phyloP scores from a whole-genome alignment of 176 grass and related monocot genomes.

The Oryza meridionalis region DNA sequence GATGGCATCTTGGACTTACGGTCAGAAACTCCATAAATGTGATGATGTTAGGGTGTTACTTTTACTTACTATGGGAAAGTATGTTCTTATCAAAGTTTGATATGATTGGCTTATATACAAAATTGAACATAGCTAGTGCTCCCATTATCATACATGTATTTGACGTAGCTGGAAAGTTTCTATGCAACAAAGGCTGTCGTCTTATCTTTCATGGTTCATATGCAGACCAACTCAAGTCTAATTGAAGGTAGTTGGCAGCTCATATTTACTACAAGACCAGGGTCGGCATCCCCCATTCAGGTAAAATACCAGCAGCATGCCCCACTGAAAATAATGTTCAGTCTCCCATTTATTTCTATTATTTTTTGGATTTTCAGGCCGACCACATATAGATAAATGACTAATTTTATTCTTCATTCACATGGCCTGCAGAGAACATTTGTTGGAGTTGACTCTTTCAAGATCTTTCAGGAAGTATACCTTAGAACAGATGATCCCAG shows the following conservation, averaged over 20 bases:
- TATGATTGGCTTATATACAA: neutral
- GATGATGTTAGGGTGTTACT: neutral
- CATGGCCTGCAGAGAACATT: constrained; percentile 78
- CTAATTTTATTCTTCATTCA: constrained; percentile 33
- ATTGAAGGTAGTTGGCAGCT: constrained; percentile 96
- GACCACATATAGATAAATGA: neutral
- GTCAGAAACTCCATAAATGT: neutral
- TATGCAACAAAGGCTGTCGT: neutral
- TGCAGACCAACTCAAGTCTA: constrained; percentile 78
- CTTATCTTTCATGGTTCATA: constrained; percentile 37
- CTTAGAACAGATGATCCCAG: constrained; percentile 85
- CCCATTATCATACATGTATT: neutral
- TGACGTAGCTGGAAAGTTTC: neutral
- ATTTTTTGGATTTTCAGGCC: neutral
- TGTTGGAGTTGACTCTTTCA: constrained; percentile 90
- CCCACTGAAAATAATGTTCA: constrained; percentile 36
- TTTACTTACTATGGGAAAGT: neutral
- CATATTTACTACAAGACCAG: constrained; percentile 96
- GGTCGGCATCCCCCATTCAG: constrained; percentile 95
- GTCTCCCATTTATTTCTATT: constrained; percentile 31
- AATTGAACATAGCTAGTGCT: neutral
- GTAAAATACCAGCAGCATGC: constrained; percentile 43
- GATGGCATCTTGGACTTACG: neutral
- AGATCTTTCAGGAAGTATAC: constrained; percentile 94
- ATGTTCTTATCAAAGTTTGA: constrained; percentile 20